A percentile compares a stretch with the other conserved stretches of the same genome.
phyloP scores from a whole-genome alignment of 257 asterid species.

The Rhazya stricta region DNA sequence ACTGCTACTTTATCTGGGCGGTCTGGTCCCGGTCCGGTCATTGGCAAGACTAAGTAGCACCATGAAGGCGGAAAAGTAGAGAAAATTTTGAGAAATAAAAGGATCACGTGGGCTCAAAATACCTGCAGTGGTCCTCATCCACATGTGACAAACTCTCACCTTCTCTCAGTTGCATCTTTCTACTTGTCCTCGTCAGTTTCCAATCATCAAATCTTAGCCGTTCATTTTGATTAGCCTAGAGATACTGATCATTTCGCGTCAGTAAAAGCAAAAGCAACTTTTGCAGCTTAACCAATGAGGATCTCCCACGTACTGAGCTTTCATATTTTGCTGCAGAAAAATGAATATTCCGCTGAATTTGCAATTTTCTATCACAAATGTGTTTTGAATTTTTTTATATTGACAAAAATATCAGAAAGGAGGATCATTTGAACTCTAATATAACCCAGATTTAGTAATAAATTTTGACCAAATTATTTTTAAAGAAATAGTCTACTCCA shows the following conservation, averaged over 20 bases:
- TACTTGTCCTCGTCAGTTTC: neutral
- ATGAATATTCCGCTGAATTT: neutral
- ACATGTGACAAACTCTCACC: neutral
- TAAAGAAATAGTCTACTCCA: too few relatives aligned
- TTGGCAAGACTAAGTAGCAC: too few relatives aligned
- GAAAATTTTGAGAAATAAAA: too few relatives aligned
- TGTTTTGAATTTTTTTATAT: too few relatives aligned
- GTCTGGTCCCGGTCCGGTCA: too few relatives aligned
- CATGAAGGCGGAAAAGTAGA: too few relatives aligned
- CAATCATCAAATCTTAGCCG: neutral
- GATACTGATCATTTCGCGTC: neutral
- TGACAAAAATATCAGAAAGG: too few relatives aligned
- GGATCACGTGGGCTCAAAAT: neutral
- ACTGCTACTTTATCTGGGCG: too few relatives aligned
- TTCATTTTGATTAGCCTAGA: neutral
- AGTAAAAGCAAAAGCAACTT: neutral
- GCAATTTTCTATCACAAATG: neutral
- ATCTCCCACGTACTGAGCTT: neutral
- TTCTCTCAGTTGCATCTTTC: neutral
- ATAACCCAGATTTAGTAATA: too few relatives aligned
- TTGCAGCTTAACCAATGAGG: neutral
- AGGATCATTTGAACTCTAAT: too few relatives aligned
- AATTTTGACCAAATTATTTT: too few relatives aligned
- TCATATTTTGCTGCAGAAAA: neutral
- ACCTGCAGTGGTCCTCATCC: slow-evolving; percentile 11